phyloP scores from a whole-genome alignment of 2,329 filamentous ascomycete genomes.

The Cytospora chrysosperma region DNA sequence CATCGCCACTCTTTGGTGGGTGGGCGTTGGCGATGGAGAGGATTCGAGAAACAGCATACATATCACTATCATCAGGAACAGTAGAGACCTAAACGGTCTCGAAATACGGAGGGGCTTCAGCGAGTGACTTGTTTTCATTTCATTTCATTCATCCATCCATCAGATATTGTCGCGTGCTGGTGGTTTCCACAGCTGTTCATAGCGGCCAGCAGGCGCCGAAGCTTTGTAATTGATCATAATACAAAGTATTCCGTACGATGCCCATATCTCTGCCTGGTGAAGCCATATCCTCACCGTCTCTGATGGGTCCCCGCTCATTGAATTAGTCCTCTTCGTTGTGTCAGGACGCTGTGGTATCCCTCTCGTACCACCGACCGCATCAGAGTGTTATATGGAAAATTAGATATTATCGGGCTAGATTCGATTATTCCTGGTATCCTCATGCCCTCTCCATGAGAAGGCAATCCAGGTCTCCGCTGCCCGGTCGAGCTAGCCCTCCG shows the following conservation, averaged over 20 bases:
- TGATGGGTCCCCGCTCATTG: constrained; percentile 1
- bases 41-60: too few relatives aligned
- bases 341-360: constrained; percentile 8
- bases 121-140: constrained; percentile 9
- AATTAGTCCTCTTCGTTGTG: constrained; percentile 8
- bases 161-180: constrained; percentile 17
- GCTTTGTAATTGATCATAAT: constrained; percentile 12
- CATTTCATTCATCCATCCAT: constrained; percentile 22
- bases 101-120: background rate
- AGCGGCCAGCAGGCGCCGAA: constrained; percentile 14
- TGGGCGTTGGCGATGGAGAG: background rate
- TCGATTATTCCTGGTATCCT: constrained; percentile 21
- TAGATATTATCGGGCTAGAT: constrained; percentile 43
- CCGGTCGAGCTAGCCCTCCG: constrained; percentile 36
- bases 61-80: background rate
- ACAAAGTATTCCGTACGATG: constrained; percentile 20
- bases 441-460: constrained; percentile 8
- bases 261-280: constrained; percentile 16
- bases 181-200: constrained; percentile 12
- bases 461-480: constrained; percentile 16
- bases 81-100: too few relatives aligned
- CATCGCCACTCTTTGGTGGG: background rate
- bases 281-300: constrained; percentile 4
- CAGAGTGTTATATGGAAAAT: constrained; percentile 36
- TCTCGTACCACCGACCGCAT: constrained; percentile 28